Evolutionary conservation across 2,329 filamentous ascomycete species (phyloP).

Genomic region (Dothideomycetes sp.): DNA sequence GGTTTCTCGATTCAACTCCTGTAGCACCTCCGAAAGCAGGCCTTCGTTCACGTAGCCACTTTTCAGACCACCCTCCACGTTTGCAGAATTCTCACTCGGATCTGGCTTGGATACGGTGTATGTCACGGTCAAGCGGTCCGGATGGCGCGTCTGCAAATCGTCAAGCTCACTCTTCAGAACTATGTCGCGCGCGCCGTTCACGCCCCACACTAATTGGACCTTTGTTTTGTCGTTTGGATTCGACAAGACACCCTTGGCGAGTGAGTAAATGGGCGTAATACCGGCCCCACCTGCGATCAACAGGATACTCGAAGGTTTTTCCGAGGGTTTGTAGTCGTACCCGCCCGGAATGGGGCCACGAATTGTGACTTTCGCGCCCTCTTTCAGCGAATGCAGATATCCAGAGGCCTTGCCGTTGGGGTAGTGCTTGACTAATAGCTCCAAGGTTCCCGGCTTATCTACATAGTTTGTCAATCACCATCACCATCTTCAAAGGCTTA

Average conservation of each 20-base stretch:
- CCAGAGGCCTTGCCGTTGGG: constrained; percentile 52
- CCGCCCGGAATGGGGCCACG: constrained; percentile 42
- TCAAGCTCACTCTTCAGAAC: constrained; percentile 47
- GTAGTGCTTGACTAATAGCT: constrained; percentile 59
- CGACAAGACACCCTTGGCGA: constrained; percentile 47
- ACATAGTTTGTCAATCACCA: too few relatives aligned
- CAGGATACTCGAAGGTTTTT: constrained; percentile 37
- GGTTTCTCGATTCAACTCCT: too few relatives aligned
- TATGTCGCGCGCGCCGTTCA: constrained; percentile 53
- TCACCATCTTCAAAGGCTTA: too few relatives aligned
- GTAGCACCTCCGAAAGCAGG: too few relatives aligned
- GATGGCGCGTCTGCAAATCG: constrained; percentile 36
- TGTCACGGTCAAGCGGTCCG: constrained; percentile 44
- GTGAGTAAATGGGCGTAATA: constrained; percentile 60
- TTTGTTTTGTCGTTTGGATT: constrained; percentile 52
- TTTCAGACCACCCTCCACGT: too few relatives aligned
- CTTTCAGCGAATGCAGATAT: constrained; percentile 54
- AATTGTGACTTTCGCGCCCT: constrained; percentile 52
- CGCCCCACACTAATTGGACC: constrained; percentile 55
- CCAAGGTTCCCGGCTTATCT: too few relatives aligned
- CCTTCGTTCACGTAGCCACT: too few relatives aligned
- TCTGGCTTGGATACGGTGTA: constrained; percentile 46
- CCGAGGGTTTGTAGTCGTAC: constrained; percentile 38
- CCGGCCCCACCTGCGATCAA: constrained; percentile 62
- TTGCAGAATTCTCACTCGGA: too few relatives aligned